A percentile compares a stretch with the other conserved stretches of the same genome.
Conservation (phyloP, 202 grass and related monocot genomes). For the Zoysia matrella region DNA sequence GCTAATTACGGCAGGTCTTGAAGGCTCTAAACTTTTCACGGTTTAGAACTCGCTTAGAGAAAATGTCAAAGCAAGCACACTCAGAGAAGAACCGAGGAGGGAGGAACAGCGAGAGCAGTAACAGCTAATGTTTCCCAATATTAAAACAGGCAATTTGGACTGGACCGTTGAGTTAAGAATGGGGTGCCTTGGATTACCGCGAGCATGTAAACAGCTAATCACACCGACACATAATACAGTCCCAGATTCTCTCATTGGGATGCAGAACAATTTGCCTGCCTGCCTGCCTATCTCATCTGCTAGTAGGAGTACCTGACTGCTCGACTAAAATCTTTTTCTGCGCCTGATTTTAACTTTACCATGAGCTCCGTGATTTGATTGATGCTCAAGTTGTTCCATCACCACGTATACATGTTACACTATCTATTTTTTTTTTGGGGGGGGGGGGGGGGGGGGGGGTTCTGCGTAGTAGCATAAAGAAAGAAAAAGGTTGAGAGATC, state of each 20-base stretch:
- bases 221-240: conserved; percentile 52
- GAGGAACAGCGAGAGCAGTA: neutral
- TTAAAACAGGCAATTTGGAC: conserved; percentile 48
- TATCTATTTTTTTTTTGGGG: too few relatives aligned
- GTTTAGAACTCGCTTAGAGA: neutral
- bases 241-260: conserved; percentile 51
- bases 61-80: too few relatives aligned
- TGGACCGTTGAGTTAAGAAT: conserved; percentile 37
- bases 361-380: neutral
- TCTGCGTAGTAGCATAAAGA: neutral
- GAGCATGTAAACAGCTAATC: conserved; percentile 56
- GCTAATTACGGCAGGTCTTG: neutral
- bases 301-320: neutral
- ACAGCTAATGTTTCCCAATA: neutral
- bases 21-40: neutral
- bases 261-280: conserved; percentile 39
- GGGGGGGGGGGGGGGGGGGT: too few relatives aligned
- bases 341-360: too few relatives aligned
- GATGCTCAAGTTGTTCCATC: too few relatives aligned
- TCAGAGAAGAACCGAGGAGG: neutral
- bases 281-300: conserved; percentile 14
- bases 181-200: conserved; percentile 33
- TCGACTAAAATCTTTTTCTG: too few relatives aligned
- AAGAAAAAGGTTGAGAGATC: conserved; percentile 31
- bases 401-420: too few relatives aligned